Percentiles rank a stretch among this genome's conserved stretches.
Evolutionary conservation across 352 stramenopile species (phyloP).

Genomic region (Pythium dissotocum): DNA sequence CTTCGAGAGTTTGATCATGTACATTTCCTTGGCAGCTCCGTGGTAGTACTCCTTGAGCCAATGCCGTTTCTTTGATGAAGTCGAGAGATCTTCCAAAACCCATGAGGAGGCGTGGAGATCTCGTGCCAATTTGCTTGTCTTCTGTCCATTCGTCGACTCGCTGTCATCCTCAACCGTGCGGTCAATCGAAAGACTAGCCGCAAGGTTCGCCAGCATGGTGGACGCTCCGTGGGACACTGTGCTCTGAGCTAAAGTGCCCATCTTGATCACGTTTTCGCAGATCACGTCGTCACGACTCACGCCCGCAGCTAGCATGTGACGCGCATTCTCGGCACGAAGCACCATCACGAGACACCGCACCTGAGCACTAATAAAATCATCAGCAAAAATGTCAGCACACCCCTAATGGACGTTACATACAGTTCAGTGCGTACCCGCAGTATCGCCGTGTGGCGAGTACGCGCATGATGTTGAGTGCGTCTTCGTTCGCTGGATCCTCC

Average conservation of each 20-base stretch:
- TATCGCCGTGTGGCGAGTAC: constrained; percentile 71
- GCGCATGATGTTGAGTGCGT: constrained; percentile 86
- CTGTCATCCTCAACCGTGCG: constrained; percentile 16
- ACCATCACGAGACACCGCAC: constrained; percentile 80
- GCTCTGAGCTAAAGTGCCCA: constrained; percentile 83
- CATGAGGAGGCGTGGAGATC: constrained; percentile 16
- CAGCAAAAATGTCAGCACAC: neutral
- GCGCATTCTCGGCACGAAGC: constrained; percentile 66
- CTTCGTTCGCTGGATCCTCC: constrained; percentile 66
- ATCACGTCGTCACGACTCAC: constrained; percentile 82
- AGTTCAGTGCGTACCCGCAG: constrained; percentile 47
- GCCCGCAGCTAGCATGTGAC: constrained; percentile 78
- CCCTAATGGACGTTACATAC: too few species aligned
- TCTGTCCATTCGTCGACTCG: constrained; percentile 32
- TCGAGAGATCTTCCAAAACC: constrained; percentile 2
- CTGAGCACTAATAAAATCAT: constrained; percentile 32
- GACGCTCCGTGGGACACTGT: constrained; percentile 71
- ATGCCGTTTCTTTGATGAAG: constrained; percentile 17
- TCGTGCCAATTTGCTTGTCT: neutral
- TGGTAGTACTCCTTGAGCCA: constrained; percentile 82
- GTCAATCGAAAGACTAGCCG: constrained; percentile 73
- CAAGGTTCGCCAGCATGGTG: constrained; percentile 85
- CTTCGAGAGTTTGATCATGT: constrained; percentile 79
- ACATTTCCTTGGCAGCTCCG: constrained; percentile 83
- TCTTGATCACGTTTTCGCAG: constrained; percentile 89